Evolutionary conservation across 2,329 filamentous ascomycete genomes (phyloP).

Genomic region (Zasmidium cellare): DNA sequence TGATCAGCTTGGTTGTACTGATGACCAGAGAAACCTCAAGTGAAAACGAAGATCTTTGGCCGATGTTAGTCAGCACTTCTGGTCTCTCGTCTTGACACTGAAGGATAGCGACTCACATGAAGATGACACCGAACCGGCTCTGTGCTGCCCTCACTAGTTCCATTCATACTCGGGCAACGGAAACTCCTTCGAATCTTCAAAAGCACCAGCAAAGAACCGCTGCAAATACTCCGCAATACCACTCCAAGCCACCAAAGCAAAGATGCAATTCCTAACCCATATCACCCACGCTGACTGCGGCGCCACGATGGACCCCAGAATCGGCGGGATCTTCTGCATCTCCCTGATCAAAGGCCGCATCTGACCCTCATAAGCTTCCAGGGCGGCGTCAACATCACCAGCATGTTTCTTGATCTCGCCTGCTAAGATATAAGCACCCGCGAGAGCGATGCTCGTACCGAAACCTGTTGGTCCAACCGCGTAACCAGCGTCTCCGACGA

Average conservation of each 20-base stretch:
- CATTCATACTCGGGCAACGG: not conserved
- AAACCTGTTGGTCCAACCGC: conserved; percentile 36
- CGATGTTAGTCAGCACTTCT: no score
- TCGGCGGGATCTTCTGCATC: conserved; percentile 35
- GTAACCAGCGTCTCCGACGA: conserved; percentile 45
- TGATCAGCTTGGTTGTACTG: no score
- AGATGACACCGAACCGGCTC: no score
- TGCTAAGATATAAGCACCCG: conserved; percentile 56
- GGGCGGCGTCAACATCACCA: conserved; percentile 37
- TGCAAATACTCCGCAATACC: not conserved
- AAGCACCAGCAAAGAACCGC: not conserved
- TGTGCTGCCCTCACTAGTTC: no score
- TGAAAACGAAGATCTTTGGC: no score
- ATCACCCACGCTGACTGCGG: conserved; percentile 50
- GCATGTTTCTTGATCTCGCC: conserved; percentile 44
- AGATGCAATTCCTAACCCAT: conserved; percentile 42
- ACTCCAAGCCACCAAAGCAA: conserved; percentile 34
- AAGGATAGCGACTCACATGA: no score
- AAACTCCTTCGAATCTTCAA: not conserved
- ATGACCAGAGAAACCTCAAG: no score
- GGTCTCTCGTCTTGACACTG: no score
- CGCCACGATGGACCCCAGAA: conserved; percentile 38
- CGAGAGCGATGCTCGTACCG: conserved; percentile 38
- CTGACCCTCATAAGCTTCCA: conserved; percentile 46
- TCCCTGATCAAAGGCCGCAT: conserved; percentile 48